Evolutionary conservation across 2,329 filamentous ascomycete genomes (phyloP).

Genomic region (Anisogramma anomala): DNA sequence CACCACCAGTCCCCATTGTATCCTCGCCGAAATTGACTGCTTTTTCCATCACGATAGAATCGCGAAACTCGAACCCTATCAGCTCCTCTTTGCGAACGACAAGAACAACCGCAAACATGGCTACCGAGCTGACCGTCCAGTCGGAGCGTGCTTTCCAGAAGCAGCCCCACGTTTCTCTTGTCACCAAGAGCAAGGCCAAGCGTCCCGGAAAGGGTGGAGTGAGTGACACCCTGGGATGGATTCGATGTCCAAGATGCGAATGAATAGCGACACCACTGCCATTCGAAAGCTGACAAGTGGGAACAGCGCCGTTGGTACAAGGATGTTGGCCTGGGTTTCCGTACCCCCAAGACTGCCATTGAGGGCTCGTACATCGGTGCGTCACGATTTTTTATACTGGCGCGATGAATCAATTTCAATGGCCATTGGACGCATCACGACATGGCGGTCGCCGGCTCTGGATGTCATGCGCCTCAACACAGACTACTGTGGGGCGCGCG

Average conservation of each 20-base stretch:
- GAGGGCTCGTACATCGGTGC: constrained; percentile 98
- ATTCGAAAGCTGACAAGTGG: constrained; percentile 7
- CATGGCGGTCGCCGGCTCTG: no score
- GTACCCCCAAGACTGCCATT: constrained; percentile 96
- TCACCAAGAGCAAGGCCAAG: constrained; percentile 85
- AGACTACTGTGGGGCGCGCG: no score
- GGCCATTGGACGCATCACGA: no score
- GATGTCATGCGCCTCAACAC: no score
- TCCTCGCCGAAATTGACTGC: constrained; percentile 19
- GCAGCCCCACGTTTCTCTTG: constrained; percentile 99
- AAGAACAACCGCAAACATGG: constrained; percentile 56
- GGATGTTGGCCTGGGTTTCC: constrained; percentile 98
- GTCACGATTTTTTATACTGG: constrained; percentile 28
- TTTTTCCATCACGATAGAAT: constrained; percentile 20
- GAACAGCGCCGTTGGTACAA: constrained; percentile 60
- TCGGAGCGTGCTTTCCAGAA: constrained; percentile 99
- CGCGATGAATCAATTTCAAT: not conserved
- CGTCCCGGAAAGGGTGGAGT: constrained; percentile 84
- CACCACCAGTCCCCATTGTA: constrained; percentile 17
- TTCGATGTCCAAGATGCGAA: not conserved
- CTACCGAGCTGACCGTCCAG: constrained; percentile 98
- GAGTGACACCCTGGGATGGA: constrained; percentile 42
- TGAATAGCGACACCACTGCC: no score
- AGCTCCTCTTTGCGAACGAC: constrained; percentile 29
- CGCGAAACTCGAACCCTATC: constrained; percentile 18